Evolutionary conservation across 345 rosid genomes (phyloP), one percentile per base, ranked within the genome.

Genomic region (Gossypium mustelinum): DNA sequence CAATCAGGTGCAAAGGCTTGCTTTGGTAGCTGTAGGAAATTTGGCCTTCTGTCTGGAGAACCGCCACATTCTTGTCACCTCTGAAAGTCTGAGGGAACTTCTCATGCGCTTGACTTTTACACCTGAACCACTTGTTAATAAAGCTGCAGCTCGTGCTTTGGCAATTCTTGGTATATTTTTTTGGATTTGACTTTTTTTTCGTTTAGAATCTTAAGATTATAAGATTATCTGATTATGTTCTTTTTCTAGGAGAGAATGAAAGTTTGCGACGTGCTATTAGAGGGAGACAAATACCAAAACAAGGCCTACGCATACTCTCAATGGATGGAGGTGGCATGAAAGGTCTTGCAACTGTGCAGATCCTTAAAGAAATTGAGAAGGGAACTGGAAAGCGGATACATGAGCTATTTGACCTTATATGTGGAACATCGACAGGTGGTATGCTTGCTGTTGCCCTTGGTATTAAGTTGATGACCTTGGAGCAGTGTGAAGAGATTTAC

Each of bases 311-410:
- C 65, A 95, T 95, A 81, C 98, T 95, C 69, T 80, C 99, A 59
- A 91, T 95, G 99, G 99, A 95, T 84, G 98, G 99, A 57, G 99
- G 99, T 82, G 99, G 99, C 81, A 96, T 96, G 98, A 96, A 93
- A 86, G 98, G 98, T 76, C 87, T 96, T 74, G 98, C 94, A 39
- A 93, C 99, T 58, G 98, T 96, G 73, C 94, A 88, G 88, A 85
- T 96, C 80, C 98, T 96, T 83, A 93, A 92, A 82, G 97, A 90
- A 82, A 93, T 93, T 83, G 99, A 96, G 82, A 92, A 88, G 84
- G 94, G 98, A 70, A 88, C 98, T 75, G 98, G 98, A 77, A 96
- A 96, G 84, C 88, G 83, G 77, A 93, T 96, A 79, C 98, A 96
- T 86, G 99, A 96, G 84, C 82, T 96, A 76, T 96, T 96, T 55